Evolutionary conservation across 805 yeast genomes (phyloP), one percentile per base, ranked within the genome.

Genomic region (Spathaspora sp.): DNA sequence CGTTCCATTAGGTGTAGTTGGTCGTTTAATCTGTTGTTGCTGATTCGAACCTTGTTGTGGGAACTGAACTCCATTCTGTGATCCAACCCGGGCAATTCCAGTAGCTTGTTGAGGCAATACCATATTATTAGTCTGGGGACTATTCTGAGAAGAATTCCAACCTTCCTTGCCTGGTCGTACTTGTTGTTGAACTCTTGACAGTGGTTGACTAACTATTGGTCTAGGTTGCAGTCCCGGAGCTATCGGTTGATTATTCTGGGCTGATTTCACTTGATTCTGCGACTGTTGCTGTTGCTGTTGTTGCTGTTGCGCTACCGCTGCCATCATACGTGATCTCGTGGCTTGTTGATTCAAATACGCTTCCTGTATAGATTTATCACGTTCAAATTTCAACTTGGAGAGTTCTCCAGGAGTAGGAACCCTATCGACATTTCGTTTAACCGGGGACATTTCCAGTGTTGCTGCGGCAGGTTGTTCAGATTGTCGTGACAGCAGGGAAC

Each of bases 281-380:
- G 40, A 60, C 66, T 26, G 48, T 44, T 12, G 23, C 23, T 44
- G n/a, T 23, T 23, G 26, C 6, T 58, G 65, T 35, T 62, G 59
- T 47, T 64, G 65, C 44, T 64, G 76, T 54, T 69, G 76, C 11
- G 70, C 69, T 11, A 70, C 74, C 2, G 78, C 75, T 17, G 73
- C 72, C 66, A 68, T 64, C 77, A 73, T 72, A 53, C 75, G 61
- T 11, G 69, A 61, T 46, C 77, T 61, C 1, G 78, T 69, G 6
- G 75, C 72, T 61, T 75, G 73, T 64, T 77, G 76, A 52, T 70
- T 72, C 50, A 81, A 68, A 65, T 81, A 82, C 1, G 85, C 87
- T 57, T 89, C 96, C 56, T 91, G 90, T 17, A 87, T 78, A 0
- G 94, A 86, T 65, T 85, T 86, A 61, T 93, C 98, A 52, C 96